These are phyloP conservation scores for Biancaea sappan DNA, from an alignment of 306 rosid genomes.

Conservation along the genomic window DNA sequence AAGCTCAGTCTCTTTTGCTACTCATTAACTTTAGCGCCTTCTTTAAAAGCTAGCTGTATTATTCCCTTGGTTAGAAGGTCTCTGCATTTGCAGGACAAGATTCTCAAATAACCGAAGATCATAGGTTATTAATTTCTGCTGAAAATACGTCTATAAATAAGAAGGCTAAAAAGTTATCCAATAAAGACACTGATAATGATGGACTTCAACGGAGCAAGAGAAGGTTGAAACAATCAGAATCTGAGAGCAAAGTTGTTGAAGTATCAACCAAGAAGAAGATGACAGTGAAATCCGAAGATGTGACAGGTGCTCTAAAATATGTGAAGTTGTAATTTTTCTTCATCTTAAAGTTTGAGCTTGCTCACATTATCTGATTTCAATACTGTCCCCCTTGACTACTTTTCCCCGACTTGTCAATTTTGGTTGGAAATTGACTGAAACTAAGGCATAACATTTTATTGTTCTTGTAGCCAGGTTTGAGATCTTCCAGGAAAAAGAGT, in stretches of 20 bases:
- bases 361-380: neutral
- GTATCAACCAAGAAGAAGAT: conserved; percentile 47
- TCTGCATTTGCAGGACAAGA: conserved; percentile 53
- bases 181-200: conserved; percentile 46
- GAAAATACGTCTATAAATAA: conserved; percentile 37
- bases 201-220: conserved; percentile 46
- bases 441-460: conserved; percentile 15
- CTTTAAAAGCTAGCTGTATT: conserved; percentile 13
- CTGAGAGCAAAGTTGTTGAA: conserved; percentile 42
- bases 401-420: conserved; percentile 25
- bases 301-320: conserved; percentile 56
- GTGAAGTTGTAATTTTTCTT: conserved; percentile 21
- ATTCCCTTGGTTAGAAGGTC: conserved; percentile 31
- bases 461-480: conserved; percentile 49
- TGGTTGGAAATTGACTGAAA: conserved; percentile 17
- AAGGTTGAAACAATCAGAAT: conserved; percentile 45
- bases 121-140: conserved; percentile 40
- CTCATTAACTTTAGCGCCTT: neutral
- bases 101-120: conserved; percentile 44
- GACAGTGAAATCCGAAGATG: conserved; percentile 48
- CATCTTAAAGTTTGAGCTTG: neutral
- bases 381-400: neutral
- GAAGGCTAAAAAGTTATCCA: conserved; percentile 34
- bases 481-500: conserved; percentile 44
- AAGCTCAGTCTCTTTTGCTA: neutral